Evolutionary conservation across 495 filamentous ascomycete genomes (phyloP), one percentile per base, ranked within the genome.

Genomic region (Penicillium angulare): DNA sequence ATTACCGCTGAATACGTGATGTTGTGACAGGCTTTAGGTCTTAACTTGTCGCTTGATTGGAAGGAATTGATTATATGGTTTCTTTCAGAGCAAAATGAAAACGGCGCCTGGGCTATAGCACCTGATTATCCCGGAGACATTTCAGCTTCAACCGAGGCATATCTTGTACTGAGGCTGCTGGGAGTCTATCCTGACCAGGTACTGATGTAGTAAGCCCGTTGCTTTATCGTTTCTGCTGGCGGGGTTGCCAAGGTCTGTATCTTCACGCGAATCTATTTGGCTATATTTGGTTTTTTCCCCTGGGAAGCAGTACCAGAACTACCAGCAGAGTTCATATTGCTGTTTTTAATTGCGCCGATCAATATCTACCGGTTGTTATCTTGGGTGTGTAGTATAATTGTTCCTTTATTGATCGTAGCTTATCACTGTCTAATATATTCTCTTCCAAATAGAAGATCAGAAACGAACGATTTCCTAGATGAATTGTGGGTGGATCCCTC

Each of bases 21-120:
- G 12, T 55, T 68, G 13, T 53, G 54, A 22, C 54, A 70, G 13
- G 59, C 66, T 7, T 22, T 69, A 8, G 64, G 59, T 3, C 39
- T 67, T 1, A 53, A 65, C 16, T 24, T 63, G 5, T 7, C 20
- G 10, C 15, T 33, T 3, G 65, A 67, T 24, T 10, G 4, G 3
- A 31, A 54, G 10, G 35, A 5, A 23, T 18, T 26, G 40, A 26
- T 5, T 59, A 50, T 22, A 18, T 70, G 0, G 49, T 6, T 35
- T 3, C 33, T 73, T 0, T 64, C 59, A 2, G 39, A 66, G 13
- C 69, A 71, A 17, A 61, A 65, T 22, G 12, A 18, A 6, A 69
- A 76, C 50, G 75, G 73, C 7, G 70, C 71, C 2, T 78, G 69
- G 73, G 52, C 58, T 2, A 41, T 71, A 13, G 72, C 71, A 1